Conservation (phyloP, 306 rosid species). For the Elaeagnus macrophylla region DNA sequence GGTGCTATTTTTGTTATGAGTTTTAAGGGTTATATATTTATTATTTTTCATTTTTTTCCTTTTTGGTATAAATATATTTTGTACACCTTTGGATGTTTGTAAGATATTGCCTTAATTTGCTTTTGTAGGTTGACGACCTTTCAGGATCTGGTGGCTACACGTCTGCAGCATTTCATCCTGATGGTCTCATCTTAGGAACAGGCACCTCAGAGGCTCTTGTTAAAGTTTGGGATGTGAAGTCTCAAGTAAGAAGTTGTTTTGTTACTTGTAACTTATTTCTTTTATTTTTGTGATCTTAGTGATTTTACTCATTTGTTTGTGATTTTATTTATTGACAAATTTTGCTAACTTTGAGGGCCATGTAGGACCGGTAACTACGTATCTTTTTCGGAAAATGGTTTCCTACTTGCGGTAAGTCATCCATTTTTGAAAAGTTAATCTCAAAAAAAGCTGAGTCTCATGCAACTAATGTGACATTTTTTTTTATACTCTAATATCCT, state of each 20-base stretch:
- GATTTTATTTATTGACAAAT: conserved; percentile 67
- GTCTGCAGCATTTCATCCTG: conserved; percentile 97
- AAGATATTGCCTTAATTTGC: no score
- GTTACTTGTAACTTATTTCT: background rate
- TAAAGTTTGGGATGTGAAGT: conserved; percentile 96
- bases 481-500: no score
- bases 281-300: background rate
- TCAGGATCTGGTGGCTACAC: conserved; percentile 74
- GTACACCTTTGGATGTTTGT: no score
- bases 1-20: no score
- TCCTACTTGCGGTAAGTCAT: conserved; percentile 82
- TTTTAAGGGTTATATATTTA: no score
- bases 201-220: conserved; percentile 84
- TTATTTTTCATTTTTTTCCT: no score
- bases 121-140: conserved; percentile 60
- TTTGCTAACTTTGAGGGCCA: conserved; percentile 94
- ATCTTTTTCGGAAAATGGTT: conserved; percentile 94
- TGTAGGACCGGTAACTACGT: conserved; percentile 70
- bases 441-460: background rate
- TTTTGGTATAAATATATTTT: no score
- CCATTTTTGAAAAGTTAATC: background rate
- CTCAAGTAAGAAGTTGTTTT: conserved; percentile 55
- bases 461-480: no score
- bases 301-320: conserved; percentile 1
- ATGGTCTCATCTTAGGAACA: conserved; percentile 96